Percentiles rank a stretch among this genome's conserved stretches.
These are phyloP conservation scores for Triticum urartu DNA, from an alignment of 176 grass and related monocot genomes.

Conservation along the genomic window DNA sequence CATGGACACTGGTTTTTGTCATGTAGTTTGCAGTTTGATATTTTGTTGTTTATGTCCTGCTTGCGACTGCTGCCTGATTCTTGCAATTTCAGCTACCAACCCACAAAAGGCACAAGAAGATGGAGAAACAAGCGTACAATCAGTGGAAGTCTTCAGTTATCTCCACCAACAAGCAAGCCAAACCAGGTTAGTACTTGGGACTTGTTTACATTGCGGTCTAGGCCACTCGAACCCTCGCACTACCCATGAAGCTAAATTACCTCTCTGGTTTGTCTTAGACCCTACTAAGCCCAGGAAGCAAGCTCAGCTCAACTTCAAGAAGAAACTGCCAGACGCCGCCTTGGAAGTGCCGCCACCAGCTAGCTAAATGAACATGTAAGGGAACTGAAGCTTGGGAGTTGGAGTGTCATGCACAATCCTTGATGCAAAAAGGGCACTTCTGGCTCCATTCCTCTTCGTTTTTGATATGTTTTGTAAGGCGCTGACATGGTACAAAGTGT, in stretches of 20 bases:
- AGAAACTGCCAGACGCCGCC: constrained; percentile 28
- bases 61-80: neutral
- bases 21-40: neutral
- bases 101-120: constrained; percentile 88
- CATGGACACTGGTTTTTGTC: neutral
- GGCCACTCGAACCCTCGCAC: neutral
- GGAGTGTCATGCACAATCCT: neutral
- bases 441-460: neutral
- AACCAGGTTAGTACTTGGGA: constrained; percentile 42
- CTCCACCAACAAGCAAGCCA: constrained; percentile 67
- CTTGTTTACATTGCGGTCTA: neutral
- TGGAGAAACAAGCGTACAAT: constrained; percentile 71
- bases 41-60: neutral
- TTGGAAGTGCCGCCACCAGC: constrained; percentile 36
- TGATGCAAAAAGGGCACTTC: neutral
- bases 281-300: constrained; percentile 59
- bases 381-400: no score
- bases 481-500: neutral
- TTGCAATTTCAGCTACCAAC: constrained; percentile 57
- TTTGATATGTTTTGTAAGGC: neutral
- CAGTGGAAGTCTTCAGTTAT: constrained; percentile 81
- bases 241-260: neutral
- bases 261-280: constrained; percentile 23
- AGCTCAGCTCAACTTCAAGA: constrained; percentile 68
- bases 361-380: neutral